These are phyloP conservation scores for Globisporangium uncinulatum DNA, from an alignment of 352 stramenopile species.

Conservation along the genomic window DNA sequence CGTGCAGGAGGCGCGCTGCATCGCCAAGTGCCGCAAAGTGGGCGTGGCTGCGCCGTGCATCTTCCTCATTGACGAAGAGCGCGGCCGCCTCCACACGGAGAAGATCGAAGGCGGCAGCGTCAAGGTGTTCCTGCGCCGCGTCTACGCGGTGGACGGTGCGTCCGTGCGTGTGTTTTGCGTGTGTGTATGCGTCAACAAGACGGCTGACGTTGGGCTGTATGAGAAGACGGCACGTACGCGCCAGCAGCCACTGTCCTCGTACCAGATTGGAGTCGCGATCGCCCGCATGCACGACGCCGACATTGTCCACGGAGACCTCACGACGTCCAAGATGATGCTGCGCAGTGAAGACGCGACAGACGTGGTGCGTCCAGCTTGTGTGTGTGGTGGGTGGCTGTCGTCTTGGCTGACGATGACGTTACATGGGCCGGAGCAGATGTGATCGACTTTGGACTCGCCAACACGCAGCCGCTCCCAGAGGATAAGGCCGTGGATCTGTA, in stretches of 20 bases:
- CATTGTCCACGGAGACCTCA: slow-evolving; percentile 92
- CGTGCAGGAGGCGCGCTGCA: slow-evolving; percentile 76
- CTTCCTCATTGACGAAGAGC: slow-evolving; percentile 77
- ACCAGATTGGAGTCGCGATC: slow-evolving; percentile 84
- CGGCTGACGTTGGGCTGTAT: neutral
- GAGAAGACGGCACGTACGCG: slow-evolving; percentile 22
- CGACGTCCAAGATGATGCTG: slow-evolving; percentile 93
- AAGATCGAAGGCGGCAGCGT: slow-evolving; percentile 64
- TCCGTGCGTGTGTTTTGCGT: neutral
- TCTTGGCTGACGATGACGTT: neutral
- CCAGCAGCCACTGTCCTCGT: slow-evolving; percentile 48
- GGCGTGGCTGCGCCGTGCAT: slow-evolving; percentile 69
- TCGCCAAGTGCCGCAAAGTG: slow-evolving; percentile 73
- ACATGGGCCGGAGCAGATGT: slow-evolving; percentile 38
- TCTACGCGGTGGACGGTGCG: slow-evolving; percentile 39
- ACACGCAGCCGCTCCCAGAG: slow-evolving; percentile 78
- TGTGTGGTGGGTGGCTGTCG: too few relatives aligned
- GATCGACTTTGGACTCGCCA: slow-evolving; percentile 84
- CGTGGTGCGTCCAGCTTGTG: slow-evolving; percentile 31
- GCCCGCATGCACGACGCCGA: slow-evolving; percentile 90
- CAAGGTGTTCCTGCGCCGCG: slow-evolving; percentile 61
- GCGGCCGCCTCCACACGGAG: slow-evolving; percentile 60
- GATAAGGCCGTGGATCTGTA: slow-evolving; percentile 93
- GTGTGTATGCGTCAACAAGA: neutral
- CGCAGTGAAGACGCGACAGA: slow-evolving; percentile 50